Evolutionary conservation across 768 basidiomycete genomes (phyloP), one percentile per base, ranked within the genome.

Genomic region (Candolleomyces eurysporus): DNA sequence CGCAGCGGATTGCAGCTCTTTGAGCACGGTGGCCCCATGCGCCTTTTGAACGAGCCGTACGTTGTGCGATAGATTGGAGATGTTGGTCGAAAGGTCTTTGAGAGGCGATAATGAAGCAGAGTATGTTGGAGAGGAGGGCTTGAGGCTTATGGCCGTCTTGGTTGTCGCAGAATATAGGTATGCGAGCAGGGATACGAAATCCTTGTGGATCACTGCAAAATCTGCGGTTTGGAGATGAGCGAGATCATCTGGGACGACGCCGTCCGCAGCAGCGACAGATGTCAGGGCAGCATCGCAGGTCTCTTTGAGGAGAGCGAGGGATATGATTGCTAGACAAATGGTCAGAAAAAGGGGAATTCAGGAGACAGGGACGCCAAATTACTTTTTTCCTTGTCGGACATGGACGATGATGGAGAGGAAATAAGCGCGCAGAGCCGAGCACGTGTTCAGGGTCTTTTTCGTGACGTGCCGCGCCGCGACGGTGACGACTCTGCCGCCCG

Each of bases 81-180:
- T 68, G 58, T 83, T 79, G 30, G 77, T 73, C 4, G 80, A 72
- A 46, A 87, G 74, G 62, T 88, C 87, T 59, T 75, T 81, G 58
- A 88, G 76, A 22, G 87, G 78, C 8, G 77, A 63, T 13, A 83
- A 65, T 13, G 85, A 75, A 1, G 87, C 83, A 3, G 76, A 67
- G 66, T 83, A 81, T 5, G 84, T 75, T 1, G 84, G 84, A 0
- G 78, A 75, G 4, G 83, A 71, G 5, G 88, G 85, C 48, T 87
- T 89, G 55, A 89, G 77, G 1, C 82, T 77, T 39, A 91, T 79
- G 4, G 89, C 77, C 26, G 89, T 70, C 67, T 87, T 90, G 19
- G 88, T 90, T 5, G 82, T 74, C 32, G 80, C 73, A 21, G 75
- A 71, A 69, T 87, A 76, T n/a, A 90, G 67, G 63, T 89, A 77